A percentile compares a stretch with the other conserved stretches of the same genome.
Evolutionary conservation across 192 early-diverging fungal species (phyloP).

Genomic region (Backusella circina): DNA sequence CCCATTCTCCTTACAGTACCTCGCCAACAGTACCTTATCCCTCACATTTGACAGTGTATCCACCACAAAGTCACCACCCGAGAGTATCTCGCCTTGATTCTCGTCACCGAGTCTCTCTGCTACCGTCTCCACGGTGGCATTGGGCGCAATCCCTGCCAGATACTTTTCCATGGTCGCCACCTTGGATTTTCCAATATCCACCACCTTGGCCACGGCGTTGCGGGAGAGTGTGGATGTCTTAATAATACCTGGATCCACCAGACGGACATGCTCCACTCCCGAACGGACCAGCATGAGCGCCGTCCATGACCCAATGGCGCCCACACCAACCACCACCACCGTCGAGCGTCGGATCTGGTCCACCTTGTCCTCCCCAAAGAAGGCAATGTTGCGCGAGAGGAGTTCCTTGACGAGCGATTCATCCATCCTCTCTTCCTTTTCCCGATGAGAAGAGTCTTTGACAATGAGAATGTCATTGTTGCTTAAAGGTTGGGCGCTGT

Average conservation of each 20-base stretch:
- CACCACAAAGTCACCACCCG: conserved; percentile 64
- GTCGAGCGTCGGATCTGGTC: conserved; percentile 66
- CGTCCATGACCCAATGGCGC: conserved; percentile 87
- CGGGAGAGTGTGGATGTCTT: conserved; percentile 80
- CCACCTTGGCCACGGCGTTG: conserved; percentile 80
- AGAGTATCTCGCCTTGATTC: conserved; percentile 59
- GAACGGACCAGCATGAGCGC: conserved; percentile 88
- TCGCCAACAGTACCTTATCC: conserved; percentile 81
- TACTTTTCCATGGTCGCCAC: conserved; percentile 64
- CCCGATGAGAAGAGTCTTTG: no score
- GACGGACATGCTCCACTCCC: conserved; percentile 78
- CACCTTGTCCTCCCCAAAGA: conserved; percentile 84
- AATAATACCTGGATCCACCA: conserved; percentile 94
- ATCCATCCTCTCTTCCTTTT: conserved; percentile 13
- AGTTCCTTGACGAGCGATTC: conserved; percentile 86
- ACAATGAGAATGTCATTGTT: background rate
- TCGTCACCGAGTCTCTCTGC: conserved; percentile 67
- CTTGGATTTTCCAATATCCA: conserved; percentile 83
- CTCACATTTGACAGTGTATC: conserved; percentile 92
- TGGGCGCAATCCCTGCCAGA: conserved; percentile 73
- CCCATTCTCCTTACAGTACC: conserved; percentile 70
- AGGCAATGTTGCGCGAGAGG: conserved; percentile 84
- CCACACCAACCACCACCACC: conserved; percentile 90
- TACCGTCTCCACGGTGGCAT: conserved; percentile 70
- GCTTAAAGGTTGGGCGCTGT: background rate